Base-by-base conservation (phyloP, 257 asterid genomes). In the Solanum acaule region DNA sequence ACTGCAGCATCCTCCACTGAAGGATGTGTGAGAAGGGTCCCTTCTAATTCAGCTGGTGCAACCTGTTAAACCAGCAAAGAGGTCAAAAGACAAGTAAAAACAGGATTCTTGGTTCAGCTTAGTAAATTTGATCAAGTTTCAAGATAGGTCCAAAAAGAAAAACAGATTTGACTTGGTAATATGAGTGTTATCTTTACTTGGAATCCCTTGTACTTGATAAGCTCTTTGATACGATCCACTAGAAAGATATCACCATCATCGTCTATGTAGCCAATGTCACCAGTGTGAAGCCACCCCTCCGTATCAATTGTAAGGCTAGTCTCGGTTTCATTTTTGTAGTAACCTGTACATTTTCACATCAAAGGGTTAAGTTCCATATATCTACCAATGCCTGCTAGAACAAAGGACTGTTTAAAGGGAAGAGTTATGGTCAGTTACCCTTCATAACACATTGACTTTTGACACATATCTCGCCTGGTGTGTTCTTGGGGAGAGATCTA, bases 21-120 rank as follows among this genome's bases (percentile, higher is more conserved):
- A 73, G 96, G 95, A 87, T 97, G 99, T 56, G 94, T 90, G 31
- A 95, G 90, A 42, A 97, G 98, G 79, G 94, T 94, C n/a, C 98
- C 99, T 92, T 97, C 99, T 91, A 96, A 85, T 91, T 97, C 99
- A 84, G 99, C 99, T 11, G 99, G 99, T 88, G 99, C 99, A 91
- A 97, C 99, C 99, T 96, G 93, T 87, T 18, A 81, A 81, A 46
- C n/a, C n/a, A 81, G 14, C 65, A 78, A 46, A 12, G 42, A 40
- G 34, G 85, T 44, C 67, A 6, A 44, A 27, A 79, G 59, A 44
- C 85, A 25, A 15, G 65, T 27, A 46, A 44, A 27, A 40, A 25
- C 37, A 29, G 68, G 11, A 46, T 81, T 81, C 42, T 5, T 8
- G 86, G 11, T 6, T 81, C 86, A 46, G 25, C 70, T 9, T 29